A percentile compares a stretch with the other conserved stretches of the same genome.
Evolutionary conservation across 495 filamentous ascomycete genomes (phyloP).

Genomic region (Penicillium argentinense): DNA sequence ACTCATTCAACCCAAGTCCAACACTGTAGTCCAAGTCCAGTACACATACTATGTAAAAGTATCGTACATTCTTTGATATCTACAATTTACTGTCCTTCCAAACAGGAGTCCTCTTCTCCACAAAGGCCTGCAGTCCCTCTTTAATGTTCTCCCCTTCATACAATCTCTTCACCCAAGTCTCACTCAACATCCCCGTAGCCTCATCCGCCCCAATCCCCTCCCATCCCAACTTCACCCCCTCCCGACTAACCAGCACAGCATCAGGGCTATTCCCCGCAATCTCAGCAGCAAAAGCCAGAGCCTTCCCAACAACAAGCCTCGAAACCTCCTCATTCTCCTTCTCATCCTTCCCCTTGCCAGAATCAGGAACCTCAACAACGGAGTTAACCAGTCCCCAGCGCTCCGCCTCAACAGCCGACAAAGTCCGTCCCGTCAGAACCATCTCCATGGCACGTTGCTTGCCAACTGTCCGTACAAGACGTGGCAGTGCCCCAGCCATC

Average conservation of each 20-base stretch:
- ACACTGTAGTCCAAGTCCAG: too few species aligned
- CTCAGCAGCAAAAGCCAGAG: constrained; percentile 47
- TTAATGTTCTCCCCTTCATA: constrained; percentile 73
- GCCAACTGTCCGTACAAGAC: constrained; percentile 66
- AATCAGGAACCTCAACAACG: constrained; percentile 50
- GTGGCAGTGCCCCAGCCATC: constrained; percentile 68
- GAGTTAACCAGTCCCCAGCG: constrained; percentile 69
- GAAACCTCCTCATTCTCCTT: constrained; percentile 33
- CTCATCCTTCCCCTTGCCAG: constrained; percentile 8
- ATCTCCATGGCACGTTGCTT: constrained; percentile 74
- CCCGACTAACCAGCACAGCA: constrained; percentile 66
- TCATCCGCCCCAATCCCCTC: constrained; percentile 66
- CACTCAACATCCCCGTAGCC: constrained; percentile 56
- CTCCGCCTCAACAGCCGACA: constrained; percentile 58
- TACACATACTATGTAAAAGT: too few species aligned
- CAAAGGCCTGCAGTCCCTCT: constrained; percentile 78
- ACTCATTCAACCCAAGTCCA: too few species aligned
- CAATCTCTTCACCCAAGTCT: constrained; percentile 60
- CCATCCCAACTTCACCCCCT: constrained; percentile 71
- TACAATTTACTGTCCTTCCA: constrained; percentile 81
- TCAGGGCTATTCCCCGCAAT: constrained; percentile 67
- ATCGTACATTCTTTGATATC: too few species aligned
- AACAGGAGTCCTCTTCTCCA: constrained; percentile 73
- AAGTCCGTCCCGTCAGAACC: constrained; percentile 63
- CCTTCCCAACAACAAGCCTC: constrained; percentile 44